Base-by-base conservation (phyloP, 148 eudicot genomes). In the Camellia granthamiana region DNA sequence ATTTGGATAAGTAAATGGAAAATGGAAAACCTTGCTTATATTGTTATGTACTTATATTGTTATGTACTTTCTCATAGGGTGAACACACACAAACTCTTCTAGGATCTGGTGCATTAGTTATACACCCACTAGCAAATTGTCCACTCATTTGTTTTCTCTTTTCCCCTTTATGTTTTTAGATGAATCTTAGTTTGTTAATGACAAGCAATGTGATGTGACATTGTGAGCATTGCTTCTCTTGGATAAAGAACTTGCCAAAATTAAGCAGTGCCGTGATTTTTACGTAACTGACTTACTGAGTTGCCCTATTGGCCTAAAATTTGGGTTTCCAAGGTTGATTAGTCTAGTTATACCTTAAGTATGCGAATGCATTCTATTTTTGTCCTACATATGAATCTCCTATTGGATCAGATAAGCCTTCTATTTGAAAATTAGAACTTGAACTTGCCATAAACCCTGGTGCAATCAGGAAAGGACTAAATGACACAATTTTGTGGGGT, bases 41-140 rank as follows among this genome's bases (percentile, higher is more conserved):
- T 13, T 47, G 30, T 62, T 52, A 30, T 65, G 5, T 23, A 56
- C 46, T 77, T 84, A n/a, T n/a, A n/a, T n/a, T n/a, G n/a, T n/a
- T n/a, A n/a, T n/a, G n/a, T n/a, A n/a, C n/a, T n/a, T n/a, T 74
- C 38, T 30, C 62, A 49, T 77, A 92, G 95, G 95, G 93, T 49
- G 93, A 91, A 75, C 38, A 30, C 38, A 30, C 38, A 30, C 38
- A 30, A 30, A 30, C 38, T 30, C 38, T 30, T 30, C 38, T 30
- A 30, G 38, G 38, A 30, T 30, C 38, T 30, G 38, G 38, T 30
- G 7, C 52, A 49, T 49, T 49, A 49, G 52, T 49, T 30, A 30
- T 30, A 30, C 38, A 30, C 38, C 38, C 38, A 30, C 38, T 30
- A 1, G 38, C 38, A 30, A 30, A 30, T 49, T 7, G 52, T 49